These are phyloP conservation scores for Fusarium graminum DNA, from an alignment of 2,329 filamentous ascomycete genomes.

Conservation along the genomic window DNA sequence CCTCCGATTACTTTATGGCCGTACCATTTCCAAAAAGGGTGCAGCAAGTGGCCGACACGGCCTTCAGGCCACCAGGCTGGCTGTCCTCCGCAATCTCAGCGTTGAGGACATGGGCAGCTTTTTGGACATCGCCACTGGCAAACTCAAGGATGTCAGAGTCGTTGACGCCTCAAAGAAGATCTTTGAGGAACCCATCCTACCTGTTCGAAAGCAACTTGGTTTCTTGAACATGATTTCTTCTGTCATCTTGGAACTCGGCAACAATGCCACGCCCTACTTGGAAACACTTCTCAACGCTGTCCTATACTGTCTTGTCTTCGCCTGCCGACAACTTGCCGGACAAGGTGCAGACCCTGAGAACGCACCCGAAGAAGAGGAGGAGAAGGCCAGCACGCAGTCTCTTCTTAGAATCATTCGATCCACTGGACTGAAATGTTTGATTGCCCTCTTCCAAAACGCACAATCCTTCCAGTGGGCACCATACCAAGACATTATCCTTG, in stretches of 20 bases:
- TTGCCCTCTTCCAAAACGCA: conserved; percentile 80
- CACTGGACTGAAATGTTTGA: conserved; percentile 84
- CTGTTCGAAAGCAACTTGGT: conserved; percentile 85
- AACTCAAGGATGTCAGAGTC: conserved; percentile 72
- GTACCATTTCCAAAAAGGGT: conserved; percentile 85
- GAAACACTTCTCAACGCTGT: conserved; percentile 79
- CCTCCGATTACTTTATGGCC: conserved; percentile 88
- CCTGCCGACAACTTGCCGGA: conserved; percentile 71
- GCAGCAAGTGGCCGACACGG: conserved; percentile 82
- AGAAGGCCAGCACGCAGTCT: conserved; percentile 64
- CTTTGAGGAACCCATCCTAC: conserved; percentile 71
- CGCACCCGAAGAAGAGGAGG: conserved; percentile 58
- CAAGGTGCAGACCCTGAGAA: conserved; percentile 52
- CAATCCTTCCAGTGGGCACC: conserved; percentile 77
- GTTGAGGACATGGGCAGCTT: conserved; percentile 83
- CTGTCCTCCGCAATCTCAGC: conserved; percentile 82
- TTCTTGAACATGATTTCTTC: conserved; percentile 92
- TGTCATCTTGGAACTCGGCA: conserved; percentile 86
- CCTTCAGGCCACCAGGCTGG: conserved; percentile 83
- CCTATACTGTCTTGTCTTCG: conserved; percentile 82
- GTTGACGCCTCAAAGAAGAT: conserved; percentile 65
- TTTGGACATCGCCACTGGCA: conserved; percentile 82
- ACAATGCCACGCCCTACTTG: conserved; percentile 76
- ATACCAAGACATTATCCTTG: conserved; percentile 78
- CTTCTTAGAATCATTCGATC: conserved; percentile 76